Conservation (phyloP, 768 basidiomycete species). For the Leccinum pellstonianum region DNA sequence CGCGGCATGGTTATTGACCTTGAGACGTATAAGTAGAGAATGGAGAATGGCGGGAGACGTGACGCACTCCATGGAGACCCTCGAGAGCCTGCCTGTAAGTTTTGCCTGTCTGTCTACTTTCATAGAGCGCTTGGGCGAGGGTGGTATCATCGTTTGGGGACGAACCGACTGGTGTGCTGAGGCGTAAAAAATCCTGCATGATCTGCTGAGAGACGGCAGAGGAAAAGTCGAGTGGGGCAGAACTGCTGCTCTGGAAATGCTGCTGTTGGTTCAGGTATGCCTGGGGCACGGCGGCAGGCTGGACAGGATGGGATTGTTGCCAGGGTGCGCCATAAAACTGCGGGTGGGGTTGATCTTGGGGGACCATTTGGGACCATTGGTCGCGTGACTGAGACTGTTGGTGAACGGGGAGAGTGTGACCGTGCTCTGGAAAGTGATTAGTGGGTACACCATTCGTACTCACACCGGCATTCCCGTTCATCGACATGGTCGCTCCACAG, state of each 20-base stretch:
- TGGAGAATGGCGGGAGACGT: background rate
- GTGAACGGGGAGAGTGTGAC: conserved; percentile 18
- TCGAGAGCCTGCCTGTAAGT: conserved; percentile 68
- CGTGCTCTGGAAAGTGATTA: conserved; percentile 15
- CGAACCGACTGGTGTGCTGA: conserved; percentile 53
- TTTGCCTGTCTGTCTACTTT: conserved; percentile 40
- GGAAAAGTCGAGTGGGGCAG: conserved; percentile 34
- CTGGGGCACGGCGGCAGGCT: conserved; percentile 31
- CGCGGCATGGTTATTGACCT: conserved; percentile 49
- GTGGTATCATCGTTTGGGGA: conserved; percentile 54
- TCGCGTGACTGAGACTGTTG: conserved; percentile 24
- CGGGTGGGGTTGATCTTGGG: conserved; percentile 26
- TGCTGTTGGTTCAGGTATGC: conserved; percentile 19
- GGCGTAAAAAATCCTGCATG: conserved; percentile 53
- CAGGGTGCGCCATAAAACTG: conserved; percentile 30
- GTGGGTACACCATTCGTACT: conserved; percentile 15
- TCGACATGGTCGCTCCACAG: conserved; percentile 14
- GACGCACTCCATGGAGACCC: conserved; percentile 59
- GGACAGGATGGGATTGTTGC: conserved; percentile 35
- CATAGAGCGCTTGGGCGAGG: conserved; percentile 48
- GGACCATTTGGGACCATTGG: conserved; percentile 25
- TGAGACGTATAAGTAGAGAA: conserved; percentile 6
- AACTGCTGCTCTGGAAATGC: conserved; percentile 20
- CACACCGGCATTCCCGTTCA: conserved; percentile 10
- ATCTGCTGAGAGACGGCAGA: conserved; percentile 48